These are phyloP conservation scores for Diaporthe velutina DNA, from an alignment of 2,329 filamentous ascomycete species.

Conservation along the genomic window DNA sequence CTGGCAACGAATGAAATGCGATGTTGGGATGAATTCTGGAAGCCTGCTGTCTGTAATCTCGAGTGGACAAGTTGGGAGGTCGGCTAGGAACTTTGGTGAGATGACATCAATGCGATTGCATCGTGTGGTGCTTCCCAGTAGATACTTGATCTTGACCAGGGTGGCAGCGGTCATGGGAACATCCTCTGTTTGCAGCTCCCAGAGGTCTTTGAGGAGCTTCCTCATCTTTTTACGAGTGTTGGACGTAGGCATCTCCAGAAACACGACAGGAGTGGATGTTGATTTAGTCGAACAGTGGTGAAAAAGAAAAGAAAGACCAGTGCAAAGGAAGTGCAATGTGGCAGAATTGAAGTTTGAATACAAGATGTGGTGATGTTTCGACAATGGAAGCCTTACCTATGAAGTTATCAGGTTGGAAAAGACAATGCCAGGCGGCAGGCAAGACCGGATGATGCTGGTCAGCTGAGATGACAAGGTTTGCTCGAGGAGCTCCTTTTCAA, in stretches of 20 bases:
- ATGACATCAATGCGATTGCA: constrained; percentile 36
- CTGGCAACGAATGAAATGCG: constrained; percentile 48
- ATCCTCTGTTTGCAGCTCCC: constrained; percentile 44
- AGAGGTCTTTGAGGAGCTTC: constrained; percentile 42
- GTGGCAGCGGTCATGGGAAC: constrained; percentile 43
- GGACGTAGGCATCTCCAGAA: constrained; percentile 34
- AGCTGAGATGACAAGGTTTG: not conserved
- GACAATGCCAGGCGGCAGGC: not conserved
- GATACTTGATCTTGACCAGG: constrained; percentile 46
- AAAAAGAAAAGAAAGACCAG: not conserved
- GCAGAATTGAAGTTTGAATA: not conserved
- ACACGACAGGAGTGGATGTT: too few species aligned
- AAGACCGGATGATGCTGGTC: not conserved
- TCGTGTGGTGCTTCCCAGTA: constrained; percentile 38
- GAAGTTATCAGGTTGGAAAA: not conserved
- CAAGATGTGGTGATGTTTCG: not conserved
- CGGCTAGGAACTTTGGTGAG: constrained; percentile 29
- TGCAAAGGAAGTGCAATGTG: not conserved
- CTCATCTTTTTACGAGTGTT: constrained; percentile 35
- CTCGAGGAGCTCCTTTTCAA: not conserved
- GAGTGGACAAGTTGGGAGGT: constrained; percentile 23
- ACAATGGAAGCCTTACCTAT: not conserved
- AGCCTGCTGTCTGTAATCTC: constrained; percentile 33
- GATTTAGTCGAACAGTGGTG: not conserved
- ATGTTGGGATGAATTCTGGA: constrained; percentile 51